phyloP scores from a whole-genome alignment of 768 basidiomycete species.

The Mycena olivaceomarginata region DNA sequence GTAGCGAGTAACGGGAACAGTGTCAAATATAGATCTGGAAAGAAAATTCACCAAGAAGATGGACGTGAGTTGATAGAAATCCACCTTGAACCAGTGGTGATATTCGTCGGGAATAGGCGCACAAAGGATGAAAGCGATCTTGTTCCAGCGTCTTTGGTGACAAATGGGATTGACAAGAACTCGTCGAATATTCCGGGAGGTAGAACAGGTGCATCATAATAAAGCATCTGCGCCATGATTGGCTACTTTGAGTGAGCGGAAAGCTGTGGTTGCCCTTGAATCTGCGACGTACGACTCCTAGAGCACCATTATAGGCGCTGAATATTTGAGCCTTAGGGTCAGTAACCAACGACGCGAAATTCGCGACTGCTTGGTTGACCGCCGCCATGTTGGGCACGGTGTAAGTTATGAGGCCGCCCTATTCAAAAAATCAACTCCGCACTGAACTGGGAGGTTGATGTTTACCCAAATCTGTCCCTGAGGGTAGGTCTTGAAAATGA shows the following conservation, averaged over 20 bases:
- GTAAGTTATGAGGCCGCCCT: conserved; percentile 60
- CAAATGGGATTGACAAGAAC: conserved; percentile 56
- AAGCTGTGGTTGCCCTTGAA: not conserved
- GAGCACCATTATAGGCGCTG: conserved; percentile 57
- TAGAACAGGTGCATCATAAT: conserved; percentile 65
- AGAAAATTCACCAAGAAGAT: not conserved
- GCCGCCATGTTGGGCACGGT: not conserved
- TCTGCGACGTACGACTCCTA: conserved; percentile 31
- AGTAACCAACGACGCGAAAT: conserved; percentile 51
- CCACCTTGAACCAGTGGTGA: conserved; percentile 51
- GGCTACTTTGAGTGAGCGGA: not conserved
- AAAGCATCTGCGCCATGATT: conserved; percentile 52
- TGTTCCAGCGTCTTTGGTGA: conserved; percentile 52
- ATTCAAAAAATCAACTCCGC: not conserved
- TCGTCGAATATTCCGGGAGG: conserved; percentile 61
- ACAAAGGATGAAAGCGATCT: conserved; percentile 56
- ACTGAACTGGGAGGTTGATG: conserved; percentile 8
- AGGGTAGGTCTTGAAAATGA: conserved; percentile 62
- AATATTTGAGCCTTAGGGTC: conserved; percentile 62
- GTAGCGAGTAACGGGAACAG: not conserved
- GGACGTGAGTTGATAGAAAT: not conserved
- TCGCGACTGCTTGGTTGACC: conserved; percentile 49
- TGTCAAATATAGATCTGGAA: conserved; percentile 9
- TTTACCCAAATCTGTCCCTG: conserved; percentile 67
- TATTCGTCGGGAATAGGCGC: conserved; percentile 48